Base-by-base conservation (phyloP, 257 asterid species). In the Scutellaria minor region DNA sequence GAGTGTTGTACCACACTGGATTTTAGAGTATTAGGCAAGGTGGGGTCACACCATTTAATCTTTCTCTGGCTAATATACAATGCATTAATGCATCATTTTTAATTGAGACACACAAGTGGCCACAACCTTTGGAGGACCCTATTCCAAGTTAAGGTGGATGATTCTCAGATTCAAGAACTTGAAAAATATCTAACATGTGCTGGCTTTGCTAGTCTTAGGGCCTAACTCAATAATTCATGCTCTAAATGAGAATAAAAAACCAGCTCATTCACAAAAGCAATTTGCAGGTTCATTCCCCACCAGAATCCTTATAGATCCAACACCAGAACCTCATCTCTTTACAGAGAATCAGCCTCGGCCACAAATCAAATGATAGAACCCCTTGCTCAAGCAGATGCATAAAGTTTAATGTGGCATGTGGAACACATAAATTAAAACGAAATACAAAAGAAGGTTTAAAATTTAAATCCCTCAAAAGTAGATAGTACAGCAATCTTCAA, bases 401-500 rank as follows among this genome's bases (percentile, higher is more conserved):
- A 12, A 35, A 11, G 18, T 7, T 57, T 37, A 1, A 42, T 20
- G 69, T 2, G 15, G 18, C 7, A 15, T n/a, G 8, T 42, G 15
- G 53, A 12, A 35, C 35, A 9, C 10, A 55, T 54, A 14, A 13
- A 56, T 41, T 41, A 35, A 66, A 50, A n/a, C 12, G 42, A 68
- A 11, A 42, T 24, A 53, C 59, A 5, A 13, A 62, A 9, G 44
- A 27, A 41, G 71, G 62, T 11, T 12, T 7, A 39, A 66, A 41
- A 53, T 11, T 12, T 7, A 50, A 66, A 41, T 46, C 9, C 24
- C 39, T 40, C 24, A 35, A 56, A n/a, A 35, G 57, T 42, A 45
- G 40, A 52, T 46, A 52, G 52, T 42, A 9, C 27, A 50, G 82
- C 40, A 52, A 59, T 59, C 51, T 42, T 42, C 8, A 54, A 74